These are phyloP conservation scores for Volvox reticuliferus DNA, from an alignment of 139 green algal species.

Conservation along the genomic window DNA sequence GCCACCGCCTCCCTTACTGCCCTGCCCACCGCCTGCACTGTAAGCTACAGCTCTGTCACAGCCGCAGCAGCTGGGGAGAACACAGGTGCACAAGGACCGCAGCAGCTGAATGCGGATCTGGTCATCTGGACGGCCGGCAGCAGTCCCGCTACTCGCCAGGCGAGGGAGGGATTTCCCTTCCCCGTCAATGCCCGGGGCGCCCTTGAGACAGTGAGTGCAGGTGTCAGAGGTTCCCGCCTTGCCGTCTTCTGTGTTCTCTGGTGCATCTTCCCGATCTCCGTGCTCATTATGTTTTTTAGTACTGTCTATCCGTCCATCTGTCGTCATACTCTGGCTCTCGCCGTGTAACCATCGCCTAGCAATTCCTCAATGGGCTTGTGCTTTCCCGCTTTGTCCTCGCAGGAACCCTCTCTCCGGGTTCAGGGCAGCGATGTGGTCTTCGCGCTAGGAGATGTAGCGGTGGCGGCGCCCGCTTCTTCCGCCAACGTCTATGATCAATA, in stretches of 20 bases:
- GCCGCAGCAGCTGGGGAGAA: neutral
- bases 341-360: too few species aligned
- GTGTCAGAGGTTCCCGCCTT: too few species aligned
- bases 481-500: neutral
- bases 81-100: neutral
- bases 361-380: too few species aligned
- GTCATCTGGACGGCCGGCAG: slow-evolving; percentile 93
- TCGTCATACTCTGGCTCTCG: too few species aligned
- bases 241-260: too few species aligned
- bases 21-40: slow-evolving; percentile 37
- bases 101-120: slow-evolving; percentile 75
- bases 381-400: neutral
- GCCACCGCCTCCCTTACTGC: neutral
- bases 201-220: slow-evolving; percentile 67
- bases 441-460: slow-evolving; percentile 91
- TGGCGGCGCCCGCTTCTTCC: slow-evolving; percentile 8
- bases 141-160: slow-evolving; percentile 63
- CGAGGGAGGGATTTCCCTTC: slow-evolving; percentile 75
- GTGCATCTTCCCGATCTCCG: too few species aligned
- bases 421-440: slow-evolving; percentile 84
- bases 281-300: too few species aligned
- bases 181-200: slow-evolving; percentile 69
- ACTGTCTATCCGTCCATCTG: too few species aligned
- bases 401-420: slow-evolving; percentile 88
- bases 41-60: slow-evolving; percentile 19